These are phyloP conservation scores for Ottelia alismoides DNA, from an alignment of 106 monocot genomes.

Conservation along the genomic window DNA sequence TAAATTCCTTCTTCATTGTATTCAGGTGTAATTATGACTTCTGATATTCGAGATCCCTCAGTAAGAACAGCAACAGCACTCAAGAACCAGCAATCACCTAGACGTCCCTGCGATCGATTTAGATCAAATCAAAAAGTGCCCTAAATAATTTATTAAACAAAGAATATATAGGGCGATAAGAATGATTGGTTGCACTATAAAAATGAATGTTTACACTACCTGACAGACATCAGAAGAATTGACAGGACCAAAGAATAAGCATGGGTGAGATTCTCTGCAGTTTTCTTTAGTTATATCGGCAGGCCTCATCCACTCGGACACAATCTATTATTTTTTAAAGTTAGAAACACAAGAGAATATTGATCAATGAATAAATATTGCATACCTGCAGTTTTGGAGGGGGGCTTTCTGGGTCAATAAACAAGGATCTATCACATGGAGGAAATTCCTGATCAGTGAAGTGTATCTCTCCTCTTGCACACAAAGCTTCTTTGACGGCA, in stretches of 20 bases:
- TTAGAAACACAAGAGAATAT: neutral
- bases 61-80: constrained; percentile 98
- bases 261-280: constrained; percentile 45
- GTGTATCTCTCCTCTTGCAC: constrained; percentile 50
- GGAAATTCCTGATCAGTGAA: constrained; percentile 98
- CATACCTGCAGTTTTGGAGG: constrained; percentile 61
- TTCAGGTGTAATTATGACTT: constrained; percentile 89
- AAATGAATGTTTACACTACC: constrained; percentile 19
- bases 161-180: neutral
- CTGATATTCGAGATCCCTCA: constrained; percentile 84
- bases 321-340: constrained; percentile 67
- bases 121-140: neutral
- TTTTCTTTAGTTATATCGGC: constrained; percentile 64
- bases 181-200: neutral
- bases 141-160: neutral
- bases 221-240: constrained; percentile 99
- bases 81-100: constrained; percentile 99
- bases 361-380: neutral
- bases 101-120: constrained; percentile 55
- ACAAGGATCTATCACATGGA: constrained; percentile 81
- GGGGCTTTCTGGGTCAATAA: constrained; percentile 81
- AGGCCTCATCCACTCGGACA: constrained; percentile 94
- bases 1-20: constrained; percentile 97
- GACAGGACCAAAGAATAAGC: constrained; percentile 81
- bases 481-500: constrained; percentile 86